Base-by-base conservation (phyloP, 164 flowering plant genomes). In the Aristolochia fimbriata region DNA sequence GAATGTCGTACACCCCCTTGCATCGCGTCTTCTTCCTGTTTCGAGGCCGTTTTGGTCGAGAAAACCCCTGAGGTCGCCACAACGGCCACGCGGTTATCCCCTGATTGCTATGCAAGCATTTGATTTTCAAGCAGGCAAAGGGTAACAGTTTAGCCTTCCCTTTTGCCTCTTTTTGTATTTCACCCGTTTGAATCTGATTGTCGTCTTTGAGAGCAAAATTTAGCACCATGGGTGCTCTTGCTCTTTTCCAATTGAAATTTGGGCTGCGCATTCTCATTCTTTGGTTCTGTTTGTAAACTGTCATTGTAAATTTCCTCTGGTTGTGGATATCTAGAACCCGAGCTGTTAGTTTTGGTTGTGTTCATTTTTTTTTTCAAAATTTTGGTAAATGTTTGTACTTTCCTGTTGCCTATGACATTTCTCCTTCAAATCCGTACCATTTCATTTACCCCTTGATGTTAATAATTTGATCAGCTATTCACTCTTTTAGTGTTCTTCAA, bases 101-200 rank as follows among this genome's bases (percentile, higher is more conserved):
- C 60, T 50, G 30, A 61, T 59, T 59, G 51, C 27, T 21, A 48
- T 70, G 10, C 51, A 25, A 19, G 62, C 83, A 14, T 61, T 77
- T 61, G 85, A 79, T 66, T 2, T 78, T 69, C 77, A 69, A 59
- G 82, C 68, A 27, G 82, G 85, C 47, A 72, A 76, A 70, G 83
- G 88, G 85, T 83, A 73, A 30, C 15, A 7, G 1, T 12, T 52
- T 22, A 4, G 23, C 15, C 15, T n/a, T 20, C 1, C 7, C 21
- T 48, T 33, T 22, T 20, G 20, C 22, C 6, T 14, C n/a, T 17
- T 23, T 24, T 24, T 47, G 3, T 47, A 6, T 60, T 41, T 31
- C 30, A 14, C 9, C 16, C 6, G 17, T 41, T 22, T 15, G 0
- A 58, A 15, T 46, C 16, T 8, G 15, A 8, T 41, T 21, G 22